Evolutionary conservation across 176 grass and related monocot species (phyloP).

Genomic region (Juncus inflexus): DNA sequence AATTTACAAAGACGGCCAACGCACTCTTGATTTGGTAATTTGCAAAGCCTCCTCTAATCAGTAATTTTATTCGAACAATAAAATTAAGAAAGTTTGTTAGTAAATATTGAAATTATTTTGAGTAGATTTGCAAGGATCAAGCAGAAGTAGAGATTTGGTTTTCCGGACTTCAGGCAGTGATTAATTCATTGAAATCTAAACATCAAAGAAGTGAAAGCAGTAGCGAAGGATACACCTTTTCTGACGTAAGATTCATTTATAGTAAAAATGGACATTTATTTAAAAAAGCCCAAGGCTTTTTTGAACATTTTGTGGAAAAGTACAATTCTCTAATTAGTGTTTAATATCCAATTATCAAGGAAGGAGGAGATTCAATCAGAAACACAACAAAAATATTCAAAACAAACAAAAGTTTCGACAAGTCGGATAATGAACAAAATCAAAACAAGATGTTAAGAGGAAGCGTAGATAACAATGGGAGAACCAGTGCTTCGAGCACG

Average conservation of each 20-base stretch:
- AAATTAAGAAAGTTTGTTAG: conserved; percentile 25
- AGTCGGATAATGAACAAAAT: conserved; percentile 62
- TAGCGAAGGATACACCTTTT: conserved; percentile 56
- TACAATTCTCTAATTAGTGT: no score
- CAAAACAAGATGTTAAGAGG: conserved; percentile 80
- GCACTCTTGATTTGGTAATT: conserved; percentile 94
- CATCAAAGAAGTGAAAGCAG: conserved; percentile 34
- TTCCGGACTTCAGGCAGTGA: conserved; percentile 54
- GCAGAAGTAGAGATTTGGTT: conserved; percentile 88
- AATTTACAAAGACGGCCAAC: conserved; percentile 81
- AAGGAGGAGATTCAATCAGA: conserved; percentile 45
- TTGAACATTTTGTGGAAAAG: no score
- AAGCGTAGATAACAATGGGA: conserved; percentile 62
- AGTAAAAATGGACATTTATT: neutral
- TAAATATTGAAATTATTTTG: conserved; percentile 17
- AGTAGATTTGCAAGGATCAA: conserved; percentile 98
- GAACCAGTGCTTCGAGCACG: conserved; percentile 84
- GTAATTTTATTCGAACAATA: neutral
- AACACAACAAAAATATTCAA: neutral
- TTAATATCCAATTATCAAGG: conserved; percentile 34
- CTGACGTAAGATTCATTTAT: conserved; percentile 62
- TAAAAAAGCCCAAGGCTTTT: no score
- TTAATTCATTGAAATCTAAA: conserved; percentile 35
- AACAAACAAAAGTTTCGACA: conserved; percentile 34
- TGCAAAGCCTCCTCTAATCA: conserved; percentile 9